Percentiles rank a stretch among this genome's conserved stretches.
phyloP scores from a whole-genome alignment of 139 green algal species.

The Medakamo hakoo region DNA sequence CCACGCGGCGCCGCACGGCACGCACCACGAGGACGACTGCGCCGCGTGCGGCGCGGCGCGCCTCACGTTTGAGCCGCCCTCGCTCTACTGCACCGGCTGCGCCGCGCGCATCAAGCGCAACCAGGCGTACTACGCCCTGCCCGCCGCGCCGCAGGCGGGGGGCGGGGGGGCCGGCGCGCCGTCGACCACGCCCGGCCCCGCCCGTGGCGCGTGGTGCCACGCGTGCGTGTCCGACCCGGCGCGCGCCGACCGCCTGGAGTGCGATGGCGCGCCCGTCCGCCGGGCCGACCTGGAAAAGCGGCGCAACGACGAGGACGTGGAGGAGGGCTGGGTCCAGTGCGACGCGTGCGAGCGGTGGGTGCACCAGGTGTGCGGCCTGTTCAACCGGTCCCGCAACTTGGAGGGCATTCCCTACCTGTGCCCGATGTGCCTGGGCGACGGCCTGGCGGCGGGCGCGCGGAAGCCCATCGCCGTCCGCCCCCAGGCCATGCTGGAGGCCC shows the following conservation, averaged over 20 bases:
- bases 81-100: constrained; percentile 84
- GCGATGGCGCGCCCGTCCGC: constrained; percentile 21
- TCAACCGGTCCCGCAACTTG: constrained; percentile 90
- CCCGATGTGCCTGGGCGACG: constrained; percentile 66
- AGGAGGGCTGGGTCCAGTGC: constrained; percentile 93
- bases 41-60: constrained; percentile 56
- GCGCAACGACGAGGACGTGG: constrained; percentile 86
- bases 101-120: constrained; percentile 81
- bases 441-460: constrained; percentile 25
- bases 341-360: constrained; percentile 89
- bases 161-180: too few relatives aligned
- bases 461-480: constrained; percentile 44
- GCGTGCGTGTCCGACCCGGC: constrained; percentile 43
- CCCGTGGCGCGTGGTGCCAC: constrained; percentile 66
- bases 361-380: constrained; percentile 92
- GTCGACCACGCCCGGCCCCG: constrained; percentile 24
- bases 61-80: constrained; percentile 85
- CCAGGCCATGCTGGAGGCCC: constrained; percentile 73
- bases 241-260: constrained; percentile 40
- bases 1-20: not conserved
- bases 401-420: constrained; percentile 76
- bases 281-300: constrained; percentile 57
- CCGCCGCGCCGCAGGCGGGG: too few relatives aligned
- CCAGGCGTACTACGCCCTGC: constrained; percentile 39
- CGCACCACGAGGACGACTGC: constrained; percentile 44